These are phyloP conservation scores for Capsella rubella DNA, from an alignment of 441 rosid genomes.

Conservation along the genomic window DNA sequence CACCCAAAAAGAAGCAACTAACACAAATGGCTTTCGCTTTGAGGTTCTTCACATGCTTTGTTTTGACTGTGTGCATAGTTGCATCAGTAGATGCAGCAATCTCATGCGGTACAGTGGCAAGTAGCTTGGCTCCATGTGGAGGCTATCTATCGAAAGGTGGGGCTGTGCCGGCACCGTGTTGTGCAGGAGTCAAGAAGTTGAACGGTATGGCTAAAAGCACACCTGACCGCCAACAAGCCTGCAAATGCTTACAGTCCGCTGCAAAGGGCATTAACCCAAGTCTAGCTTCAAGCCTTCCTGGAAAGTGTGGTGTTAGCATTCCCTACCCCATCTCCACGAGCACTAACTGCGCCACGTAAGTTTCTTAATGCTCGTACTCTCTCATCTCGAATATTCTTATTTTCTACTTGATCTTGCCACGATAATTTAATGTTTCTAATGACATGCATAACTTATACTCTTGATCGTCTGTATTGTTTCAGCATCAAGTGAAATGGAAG, in stretches of 20 bases:
- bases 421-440: background rate
- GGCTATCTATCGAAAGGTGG: background rate
- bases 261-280: constrained; percentile 17
- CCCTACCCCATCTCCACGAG: constrained; percentile 54
- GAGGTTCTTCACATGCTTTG: constrained; percentile 25
- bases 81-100: constrained; percentile 39
- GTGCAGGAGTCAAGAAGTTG: constrained; percentile 45
- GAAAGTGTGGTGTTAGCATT: constrained; percentile 53
- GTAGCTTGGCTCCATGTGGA: constrained; percentile 13
- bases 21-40: constrained; percentile 17
- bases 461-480: constrained; percentile 19
- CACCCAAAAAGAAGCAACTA: background rate
- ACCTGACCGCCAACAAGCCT: constrained; percentile 53
- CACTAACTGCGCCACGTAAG: constrained; percentile 54
- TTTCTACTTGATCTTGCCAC: background rate
- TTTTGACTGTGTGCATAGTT: constrained; percentile 37
- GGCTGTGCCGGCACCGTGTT: constrained; percentile 35
- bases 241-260: constrained; percentile 50
- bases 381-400: background rate
- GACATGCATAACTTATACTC: background rate
- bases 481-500: constrained; percentile 39
- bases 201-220: constrained; percentile 50
- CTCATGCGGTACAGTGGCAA: constrained; percentile 36
- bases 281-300: constrained; percentile 49
- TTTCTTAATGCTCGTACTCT: background rate